Evolutionary conservation across 2,329 filamentous ascomycete genomes (phyloP), one percentile per base, ranked within the genome.

Genomic region (Ascochyta clinopodiicola): DNA sequence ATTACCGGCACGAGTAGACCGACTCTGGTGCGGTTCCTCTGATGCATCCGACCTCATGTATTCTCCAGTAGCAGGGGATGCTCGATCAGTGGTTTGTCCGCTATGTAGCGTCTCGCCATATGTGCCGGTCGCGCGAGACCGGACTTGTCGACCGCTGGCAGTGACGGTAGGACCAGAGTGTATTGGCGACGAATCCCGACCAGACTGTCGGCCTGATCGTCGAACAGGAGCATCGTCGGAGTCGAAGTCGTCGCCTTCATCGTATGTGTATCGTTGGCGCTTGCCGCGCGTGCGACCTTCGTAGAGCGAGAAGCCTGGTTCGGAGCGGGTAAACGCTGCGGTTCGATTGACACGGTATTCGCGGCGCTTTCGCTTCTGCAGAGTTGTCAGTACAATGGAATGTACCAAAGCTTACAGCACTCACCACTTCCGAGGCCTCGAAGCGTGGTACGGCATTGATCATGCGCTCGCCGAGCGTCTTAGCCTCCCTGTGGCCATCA

Each of bases 231-330:
- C 85, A 17, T 79, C 78, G 57, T 80, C 93, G 73, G 87, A 88
- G 69, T 85, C 85, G 46, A 78, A 81, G n/a, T 96, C 92, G 63
- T 96, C 91, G 22, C 96, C 91, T 47, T 97, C 93, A 0, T 92
- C 96, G 71, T 91, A 99, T 0, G 92, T 99, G 72, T 99, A 99
- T 76, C 93, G 96, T 78, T 96, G 90, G 58, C 94, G 90, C 81
- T 99, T 98, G 52, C 95, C 95, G 56, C 95, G 87, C 5, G 96
- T 99, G 48, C 95, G 91, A 44, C 95, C 95, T 79, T 99, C 95
- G 74, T 99, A 99, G 54, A 96, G 81, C 1, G 93, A 97, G 72
- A 94, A 96, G 4, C 92, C 92, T 9, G 90, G 88, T 66, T 96
- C 93, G 6, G 92, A 92, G 5, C 92, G 86, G 63, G 89, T 85